Evolutionary conservation across 2,329 filamentous ascomycete species (phyloP).

Genomic region (Xylaria sp.): DNA sequence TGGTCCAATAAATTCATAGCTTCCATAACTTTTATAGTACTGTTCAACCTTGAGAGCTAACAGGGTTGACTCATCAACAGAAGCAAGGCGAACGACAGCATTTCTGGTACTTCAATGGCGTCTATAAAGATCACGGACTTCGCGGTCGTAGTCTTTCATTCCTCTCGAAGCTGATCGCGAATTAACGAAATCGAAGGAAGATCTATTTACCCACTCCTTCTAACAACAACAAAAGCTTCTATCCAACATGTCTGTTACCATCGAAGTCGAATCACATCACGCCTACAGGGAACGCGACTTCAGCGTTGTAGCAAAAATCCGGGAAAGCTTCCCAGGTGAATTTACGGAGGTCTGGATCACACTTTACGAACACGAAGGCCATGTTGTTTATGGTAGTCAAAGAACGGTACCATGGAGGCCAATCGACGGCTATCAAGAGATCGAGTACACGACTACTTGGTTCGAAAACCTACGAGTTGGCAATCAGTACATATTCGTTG

Average conservation of each 20-base stretch:
- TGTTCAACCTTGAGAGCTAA: background rate
- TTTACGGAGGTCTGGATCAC: background rate
- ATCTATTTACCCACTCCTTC: background rate
- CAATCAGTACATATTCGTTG: background rate
- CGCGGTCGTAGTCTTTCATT: background rate
- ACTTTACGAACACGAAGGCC: background rate
- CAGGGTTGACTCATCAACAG: background rate
- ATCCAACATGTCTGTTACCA: background rate
- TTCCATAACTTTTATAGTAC: background rate
- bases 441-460: background rate
- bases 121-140: background rate
- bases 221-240: background rate
- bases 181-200: background rate
- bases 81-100: background rate
- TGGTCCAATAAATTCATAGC: background rate
- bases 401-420: background rate
- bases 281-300: background rate
- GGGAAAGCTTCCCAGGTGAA: background rate
- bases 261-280: background rate
- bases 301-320: background rate
- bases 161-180: background rate
- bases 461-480: background rate
- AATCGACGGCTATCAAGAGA: background rate
- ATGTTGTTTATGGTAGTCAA: background rate
- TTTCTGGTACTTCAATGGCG: background rate